Base-by-base conservation (phyloP, 495 filamentous ascomycete genomes). In the Penicillium steckii region DNA sequence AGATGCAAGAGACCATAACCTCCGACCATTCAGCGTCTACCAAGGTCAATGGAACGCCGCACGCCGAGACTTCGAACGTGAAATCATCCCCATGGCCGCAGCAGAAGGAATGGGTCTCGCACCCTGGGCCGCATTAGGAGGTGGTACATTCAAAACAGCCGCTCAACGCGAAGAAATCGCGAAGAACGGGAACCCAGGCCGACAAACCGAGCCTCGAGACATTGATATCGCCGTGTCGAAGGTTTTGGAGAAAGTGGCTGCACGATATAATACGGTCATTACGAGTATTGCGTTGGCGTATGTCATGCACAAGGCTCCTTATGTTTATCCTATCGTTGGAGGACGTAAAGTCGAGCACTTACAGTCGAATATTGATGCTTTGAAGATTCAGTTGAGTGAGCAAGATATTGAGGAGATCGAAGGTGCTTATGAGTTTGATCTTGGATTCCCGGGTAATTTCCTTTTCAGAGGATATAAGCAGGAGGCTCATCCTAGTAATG, bases 241-340 rank as follows among this genome's bases (percentile, higher is more conserved):
- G 43, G 79, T 76, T 1, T 67, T 91, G 8, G 86, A 88, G 53
- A 70, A 68, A 4, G 68, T 90, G 32, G 86, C 85, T 0, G 71
- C 75, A 13, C 69, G 70, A 30, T 84, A 84, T 57, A 70, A 73
- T 5, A 80, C 73, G 15, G 48, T 58, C 5, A 66, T 81, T 33
- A 81, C 78, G 1, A 67, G 63, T 18, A 63, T 74, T 17, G 87
- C 87, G 4, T 65, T 90, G 33, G 87, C 88, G 8, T 91, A 91
- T 62, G 83, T 90, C 0, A 79, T 84, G 75, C 77, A 82, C 57
- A 90, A 90, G 70, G 74, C 85, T n/a, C 84, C 86, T 2, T 85
- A 90, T 58, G 85, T 89, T 30, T 87, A 85, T 58, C 88, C 88
- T 1, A 88, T 91, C 56, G 74, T 89, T 21, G 88, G 87, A 13